Evolutionary conservation across 192 early-diverging fungal species (phyloP), one percentile per base, ranked within the genome.

Genomic region (Gigaspora rosea): DNA sequence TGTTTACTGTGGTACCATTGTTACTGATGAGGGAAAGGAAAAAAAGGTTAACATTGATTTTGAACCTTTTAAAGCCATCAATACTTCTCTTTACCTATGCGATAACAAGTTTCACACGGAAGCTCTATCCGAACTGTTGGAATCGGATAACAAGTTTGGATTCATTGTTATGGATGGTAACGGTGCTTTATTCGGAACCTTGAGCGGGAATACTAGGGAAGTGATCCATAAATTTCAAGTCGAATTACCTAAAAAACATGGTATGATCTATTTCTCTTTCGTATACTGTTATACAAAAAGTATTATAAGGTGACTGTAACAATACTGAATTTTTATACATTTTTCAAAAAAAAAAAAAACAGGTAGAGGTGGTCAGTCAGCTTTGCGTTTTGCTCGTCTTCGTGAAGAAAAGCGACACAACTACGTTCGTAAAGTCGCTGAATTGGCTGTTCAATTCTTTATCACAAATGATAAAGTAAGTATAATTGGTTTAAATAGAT

Each of bases 101-200:
- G 98, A 99, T 84, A 99, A 98, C 92, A 96, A 97, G 84, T 99
- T 99, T 91, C 98, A 99, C 78, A 95, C 95, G 15, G 95, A 98
- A 84, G 93, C 94, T 12, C 86, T 99, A 51, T 87, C 90, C 12
- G 95, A 96, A 81, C 84, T 99, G 73, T 85, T 99, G 48, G 96
- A 99, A 81, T 88, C 90, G 35, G 98, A 99, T 90, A 90, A 92
- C 84, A 92, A 92, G 78, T 99, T 98, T 75, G 98, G 98, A 20
- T 99, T 99, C 80, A 97, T 99, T 81, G 88, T 99, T 69, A 97
- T 99, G 92, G 98, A 99, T 84, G 98, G 98, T 92, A 94, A 94
- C 86, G 98, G 98, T 61, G 88, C 94, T 16, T 85, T 99, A 41
- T 99, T 96, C 81, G 98, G 98, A 33, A 92, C 92, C 22, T 87